These are phyloP conservation scores for Litchi chinensis DNA, from an alignment of 345 rosid species.

Conservation along the genomic window DNA sequence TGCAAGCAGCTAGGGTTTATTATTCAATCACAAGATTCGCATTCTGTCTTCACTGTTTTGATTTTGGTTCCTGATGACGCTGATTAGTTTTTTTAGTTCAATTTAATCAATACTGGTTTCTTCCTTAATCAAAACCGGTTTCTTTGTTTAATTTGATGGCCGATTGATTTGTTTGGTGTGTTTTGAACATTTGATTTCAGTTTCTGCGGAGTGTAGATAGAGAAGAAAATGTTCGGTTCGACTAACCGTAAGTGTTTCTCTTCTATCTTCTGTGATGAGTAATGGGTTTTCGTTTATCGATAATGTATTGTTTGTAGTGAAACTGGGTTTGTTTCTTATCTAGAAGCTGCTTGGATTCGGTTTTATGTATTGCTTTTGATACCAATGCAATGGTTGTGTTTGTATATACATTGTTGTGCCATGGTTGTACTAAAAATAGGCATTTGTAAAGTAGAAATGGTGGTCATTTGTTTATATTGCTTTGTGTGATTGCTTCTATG, in stretches of 20 bases:
- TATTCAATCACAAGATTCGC: too few relatives aligned
- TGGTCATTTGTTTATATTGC: too few relatives aligned
- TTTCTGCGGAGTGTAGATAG: slow-evolving; percentile 17
- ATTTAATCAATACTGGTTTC: neutral
- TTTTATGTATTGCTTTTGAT: neutral
- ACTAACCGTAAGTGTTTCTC: slow-evolving; percentile 51
- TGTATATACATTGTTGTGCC: neutral
- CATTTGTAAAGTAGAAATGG: too few relatives aligned
- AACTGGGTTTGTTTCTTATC: neutral
- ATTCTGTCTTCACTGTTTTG: too few relatives aligned
- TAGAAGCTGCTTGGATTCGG: too few relatives aligned
- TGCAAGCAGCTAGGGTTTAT: neutral
- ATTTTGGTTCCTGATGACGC: neutral
- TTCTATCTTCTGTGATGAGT: slow-evolving; percentile 5
- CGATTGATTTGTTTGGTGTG: neutral
- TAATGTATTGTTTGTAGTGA: neutral
- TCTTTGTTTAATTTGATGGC: too few relatives aligned
- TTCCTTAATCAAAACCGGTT: neutral
- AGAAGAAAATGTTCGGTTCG: slow-evolving; percentile 58
- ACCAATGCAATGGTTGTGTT: neutral
- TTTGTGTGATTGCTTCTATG: too few relatives aligned
- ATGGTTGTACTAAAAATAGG: neutral
- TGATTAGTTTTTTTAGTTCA: neutral
- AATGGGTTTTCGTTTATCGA: neutral
- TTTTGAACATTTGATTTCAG: slow-evolving; percentile 14